A percentile compares a stretch with the other conserved stretches of the same genome.
phyloP scores from a whole-genome alignment of 1,284 basidiomycete genomes.

The Phellopilus nigrolimitatus region DNA sequence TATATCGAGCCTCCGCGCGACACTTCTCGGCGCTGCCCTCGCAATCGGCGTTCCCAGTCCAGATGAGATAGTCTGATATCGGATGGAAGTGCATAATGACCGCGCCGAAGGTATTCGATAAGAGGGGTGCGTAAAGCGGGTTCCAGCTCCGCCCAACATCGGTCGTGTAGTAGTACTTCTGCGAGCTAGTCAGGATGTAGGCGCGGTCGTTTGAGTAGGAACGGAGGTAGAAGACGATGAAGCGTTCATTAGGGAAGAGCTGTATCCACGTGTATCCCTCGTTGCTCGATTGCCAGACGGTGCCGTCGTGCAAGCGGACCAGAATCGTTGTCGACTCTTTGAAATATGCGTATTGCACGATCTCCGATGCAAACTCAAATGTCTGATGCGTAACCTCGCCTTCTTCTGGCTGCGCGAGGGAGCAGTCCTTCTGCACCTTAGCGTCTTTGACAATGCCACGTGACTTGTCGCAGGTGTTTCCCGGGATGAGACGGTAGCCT shows the following conservation, averaged over 20 bases:
- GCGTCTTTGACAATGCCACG: conserved; percentile 54
- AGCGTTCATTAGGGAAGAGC: conserved; percentile 53
- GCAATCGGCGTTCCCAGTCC: conserved; percentile 79
- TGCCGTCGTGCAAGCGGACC: conserved; percentile 71
- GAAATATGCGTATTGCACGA: conserved; percentile 86
- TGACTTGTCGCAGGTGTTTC: conserved; percentile 75
- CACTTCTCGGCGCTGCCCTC: conserved; percentile 44
- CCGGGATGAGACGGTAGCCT: conserved; percentile 90
- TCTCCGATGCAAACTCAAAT: conserved; percentile 68
- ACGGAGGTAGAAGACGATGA: conserved; percentile 87
- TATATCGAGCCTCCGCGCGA: conserved; percentile 69
- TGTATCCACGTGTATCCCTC: conserved; percentile 91
- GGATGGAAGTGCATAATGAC: conserved; percentile 88
- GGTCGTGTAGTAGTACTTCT: conserved; percentile 75
- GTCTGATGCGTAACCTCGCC: conserved; percentile 69
- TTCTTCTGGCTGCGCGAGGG: conserved; percentile 67
- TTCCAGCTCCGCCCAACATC: conserved; percentile 80
- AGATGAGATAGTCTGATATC: conserved; percentile 82
- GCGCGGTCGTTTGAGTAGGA: conserved; percentile 75
- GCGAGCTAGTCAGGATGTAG: conserved; percentile 77
- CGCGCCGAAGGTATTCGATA: conserved; percentile 77
- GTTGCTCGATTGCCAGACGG: conserved; percentile 90
- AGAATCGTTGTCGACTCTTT: conserved; percentile 78
- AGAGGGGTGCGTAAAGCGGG: conserved; percentile 50
- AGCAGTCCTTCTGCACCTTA: conserved; percentile 69